Evolutionary conservation across 176 grass and related monocot species (phyloP), one percentile per base, ranked within the genome.

Genomic region (Oryza nivara): DNA sequence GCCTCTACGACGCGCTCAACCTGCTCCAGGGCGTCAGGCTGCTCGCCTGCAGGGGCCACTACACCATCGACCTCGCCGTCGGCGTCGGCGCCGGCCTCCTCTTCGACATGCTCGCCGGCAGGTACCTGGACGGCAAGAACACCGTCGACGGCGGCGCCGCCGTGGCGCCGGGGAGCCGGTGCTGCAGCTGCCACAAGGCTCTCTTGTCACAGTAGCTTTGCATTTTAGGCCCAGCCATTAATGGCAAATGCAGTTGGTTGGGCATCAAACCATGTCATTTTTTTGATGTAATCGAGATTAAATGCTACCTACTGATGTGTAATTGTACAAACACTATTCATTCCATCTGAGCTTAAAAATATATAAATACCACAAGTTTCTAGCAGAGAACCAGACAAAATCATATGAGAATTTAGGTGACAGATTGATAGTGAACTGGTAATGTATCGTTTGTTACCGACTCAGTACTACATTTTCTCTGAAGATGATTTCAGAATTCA

Each of bases 61-160:
- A 99, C 89, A 99, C 93, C 70, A 99, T 99, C 38, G 93, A 99
- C 77, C 92, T 99, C 17, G 93, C 91, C 3, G 87, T 92, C 2
- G 93, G 96, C 0, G 86, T 96, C 28, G 96, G 96, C 7, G 96
- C 96, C 0, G 96, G 96, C 7, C 28, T 92, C 66, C 56, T 99
- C 68, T 95, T 96, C 14, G 96, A 96, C 86, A 88, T 88, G 26
- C 70, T 99, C 19, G 79, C 96, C 0, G 93, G 88, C 4, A 77
- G 47, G 67, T 96, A 99, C 79, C 89, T 93, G 16, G 83, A 98
- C 32, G 61, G 81, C 78, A 91, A 82, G 86, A 84, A 74, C 34
- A 11, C 14, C 15, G 15, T 15, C 3, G 46, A 68, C 36, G 20
- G 19, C 12, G n/a, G 58, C 52, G 54, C 19, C 13, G 28, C 58